Base-by-base conservation (phyloP, 2,329 filamentous ascomycete species). In the Macrophomina phaseolina region DNA sequence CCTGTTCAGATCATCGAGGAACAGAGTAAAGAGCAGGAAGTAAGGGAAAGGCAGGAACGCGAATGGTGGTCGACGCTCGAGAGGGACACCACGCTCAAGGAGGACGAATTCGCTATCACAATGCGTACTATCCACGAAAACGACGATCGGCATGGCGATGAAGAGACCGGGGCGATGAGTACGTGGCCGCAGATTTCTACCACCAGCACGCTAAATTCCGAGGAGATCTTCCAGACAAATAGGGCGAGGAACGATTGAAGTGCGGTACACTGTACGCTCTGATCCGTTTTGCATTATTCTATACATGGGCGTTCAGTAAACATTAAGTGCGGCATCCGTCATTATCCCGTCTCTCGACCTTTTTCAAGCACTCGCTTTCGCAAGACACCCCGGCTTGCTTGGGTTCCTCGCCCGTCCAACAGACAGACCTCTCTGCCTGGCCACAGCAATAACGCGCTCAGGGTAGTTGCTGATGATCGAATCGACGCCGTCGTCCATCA, bases 401-500 rank as follows among this genome's bases (percentile, higher is more conserved):
- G 55, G 49, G 14, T 53, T 67, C 51, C 55, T 61, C 30, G 30
- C 14, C 14, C 52, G 30, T 11, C 67, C 67, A 6, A 60, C 60
- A 23, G n/a, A 18, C 11, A 67, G 28, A 6, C 48, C 48, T 30
- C 48, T 67, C 64, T 55, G 48, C 42, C n/a, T 62, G 9, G 45
- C 67, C n/a, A 67, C 45, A 18, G 63, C 64, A 14, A 68, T 18
- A n/a, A 73, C 70, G 7, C 69, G 65, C 32, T 71, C 68, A 6
- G 71, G 71, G 52, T 72, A 73, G 65, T 73, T 69, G 34, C 68
- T 70, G 46, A 73, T 72, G 32, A 73, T 68, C n/a, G 63, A 60
- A 48, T 68, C 64, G 7, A 56, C 67, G 14, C 67, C 64, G 30
- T 67, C 64, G 42, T 53, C 64, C 12, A 73, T 68, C 55, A 73